Base-by-base conservation (phyloP, 208 protist species). In the Leishmania amazonensis region DNA sequence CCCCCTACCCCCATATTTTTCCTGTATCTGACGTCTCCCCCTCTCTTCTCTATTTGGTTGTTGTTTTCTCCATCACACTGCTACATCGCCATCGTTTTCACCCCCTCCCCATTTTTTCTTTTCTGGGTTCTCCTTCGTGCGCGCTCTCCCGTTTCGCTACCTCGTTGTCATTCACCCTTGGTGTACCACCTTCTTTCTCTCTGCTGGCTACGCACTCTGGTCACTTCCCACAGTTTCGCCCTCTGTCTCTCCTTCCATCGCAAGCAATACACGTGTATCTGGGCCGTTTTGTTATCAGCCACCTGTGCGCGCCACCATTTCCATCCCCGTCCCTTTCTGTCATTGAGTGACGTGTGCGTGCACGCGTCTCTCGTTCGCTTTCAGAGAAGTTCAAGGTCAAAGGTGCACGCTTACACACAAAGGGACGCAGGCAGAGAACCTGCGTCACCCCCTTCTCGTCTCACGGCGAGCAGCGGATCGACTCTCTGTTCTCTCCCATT, bases 1-100 rank as follows among this genome's bases (percentile, higher is more conserved):
- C 31, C 31, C 24, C 24, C 24, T n/a, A 38, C n/a, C n/a, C n/a
- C 13, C 6, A 15, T 67, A 15, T 67, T 67, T 67, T 67, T 15
- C 60, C 60, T 67, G 60, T 67, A 67, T 67, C 60, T 67, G 60
- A 40, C 60, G 60, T 67, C n/a, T 31, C 60, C 21, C 60, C 19
- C n/a, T 7, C n/a, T 38, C 11, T 17, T 17, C 13, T 7, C n/a
- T 24, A 4, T 24, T 62, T 62, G 24, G 15, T 5, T 21, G 1
- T 21, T 15, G 51, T 21, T 54, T 62, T 8, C 0, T 62, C 21
- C 28, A 40, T 38, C 1, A 40, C 0, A 31, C 60, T 67, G 24
- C n/a, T 67, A 67, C n/a, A 67, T 31, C n/a, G 60, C 24, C 60
- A 13, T 15, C 5, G 13, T 67, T 67, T 38, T 67, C 24, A 11